These are phyloP conservation scores for Coemansia asiatica DNA, from an alignment of 192 early-diverging fungal genomes.

Conservation along the genomic window DNA sequence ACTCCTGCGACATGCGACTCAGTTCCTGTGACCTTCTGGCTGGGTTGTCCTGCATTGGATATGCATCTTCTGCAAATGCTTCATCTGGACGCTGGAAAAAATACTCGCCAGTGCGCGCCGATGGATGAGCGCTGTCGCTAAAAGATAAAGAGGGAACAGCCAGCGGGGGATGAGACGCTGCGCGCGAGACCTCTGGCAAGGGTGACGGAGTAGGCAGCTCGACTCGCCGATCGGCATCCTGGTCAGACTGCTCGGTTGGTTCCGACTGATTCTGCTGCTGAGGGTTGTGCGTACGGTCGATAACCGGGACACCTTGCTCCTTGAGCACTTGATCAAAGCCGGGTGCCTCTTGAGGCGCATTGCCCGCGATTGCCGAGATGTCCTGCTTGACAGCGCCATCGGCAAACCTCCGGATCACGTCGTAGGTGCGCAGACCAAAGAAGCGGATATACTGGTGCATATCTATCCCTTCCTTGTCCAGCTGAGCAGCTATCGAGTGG, in stretches of 20 bases:
- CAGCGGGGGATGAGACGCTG: background rate
- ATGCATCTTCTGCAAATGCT: slow-evolving; percentile 38
- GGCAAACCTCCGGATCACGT: slow-evolving; percentile 57
- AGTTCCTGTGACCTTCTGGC: slow-evolving; percentile 22
- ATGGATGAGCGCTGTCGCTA: background rate
- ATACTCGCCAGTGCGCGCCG: slow-evolving; percentile 20
- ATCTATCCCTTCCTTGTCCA: slow-evolving; percentile 58
- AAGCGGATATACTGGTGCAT: slow-evolving; percentile 69
- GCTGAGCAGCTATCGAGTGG: slow-evolving; percentile 63
- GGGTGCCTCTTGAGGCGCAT: slow-evolving; percentile 36
- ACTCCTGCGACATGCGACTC: slow-evolving; percentile 37
- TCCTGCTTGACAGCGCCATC: slow-evolving; percentile 35
- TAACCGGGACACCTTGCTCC: slow-evolving; percentile 28
- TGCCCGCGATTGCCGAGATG: slow-evolving; percentile 25
- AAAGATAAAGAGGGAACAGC: slow-evolving; percentile 28
- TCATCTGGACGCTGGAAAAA: slow-evolving; percentile 48
- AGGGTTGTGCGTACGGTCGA: slow-evolving; percentile 14
- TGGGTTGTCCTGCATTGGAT: slow-evolving; percentile 51
- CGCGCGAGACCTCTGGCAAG: background rate
- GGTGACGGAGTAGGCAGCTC: slow-evolving; percentile 12
- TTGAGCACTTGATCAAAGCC: slow-evolving; percentile 30
- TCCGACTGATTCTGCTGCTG: slow-evolving; percentile 3
- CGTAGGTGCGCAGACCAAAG: slow-evolving; percentile 73
- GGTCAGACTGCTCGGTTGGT: background rate
- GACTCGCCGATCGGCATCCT: background rate